Evolutionary conservation across 257 asterid genomes (phyloP).

Genomic region (Eucommia ulmoides): DNA sequence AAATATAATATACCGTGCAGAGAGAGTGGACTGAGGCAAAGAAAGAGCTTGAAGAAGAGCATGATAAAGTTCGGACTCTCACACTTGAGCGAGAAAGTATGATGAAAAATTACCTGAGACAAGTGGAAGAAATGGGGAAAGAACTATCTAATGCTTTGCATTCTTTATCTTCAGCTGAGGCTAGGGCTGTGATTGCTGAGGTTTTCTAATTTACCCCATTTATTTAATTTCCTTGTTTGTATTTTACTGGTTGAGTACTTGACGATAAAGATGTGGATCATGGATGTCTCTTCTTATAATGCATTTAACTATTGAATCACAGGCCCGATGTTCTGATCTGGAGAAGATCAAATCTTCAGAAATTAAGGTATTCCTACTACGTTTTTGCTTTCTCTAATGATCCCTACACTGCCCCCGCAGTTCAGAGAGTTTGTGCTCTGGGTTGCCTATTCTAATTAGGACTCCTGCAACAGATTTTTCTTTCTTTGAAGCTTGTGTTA

Average conservation of each 20-base stretch:
- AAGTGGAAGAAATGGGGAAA: conserved; percentile 56
- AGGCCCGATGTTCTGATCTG: conserved; percentile 70
- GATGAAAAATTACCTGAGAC: conserved; percentile 42
- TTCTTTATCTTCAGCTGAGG: conserved; percentile 63
- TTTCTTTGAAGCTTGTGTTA: no score
- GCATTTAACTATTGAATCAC: conserved; percentile 12
- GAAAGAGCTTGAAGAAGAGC: conserved; percentile 75
- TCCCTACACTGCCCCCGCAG: no score
- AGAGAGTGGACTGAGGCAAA: conserved; percentile 95
- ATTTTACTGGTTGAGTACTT: neutral
- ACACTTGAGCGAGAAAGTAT: conserved; percentile 50
- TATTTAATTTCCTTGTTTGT: conserved; percentile 1
- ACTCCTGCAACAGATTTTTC: no score
- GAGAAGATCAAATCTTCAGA: conserved; percentile 47
- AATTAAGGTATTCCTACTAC: conserved; percentile 45
- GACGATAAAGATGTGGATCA: neutral
- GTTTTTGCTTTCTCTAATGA: no score
- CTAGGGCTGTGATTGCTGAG: conserved; percentile 87
- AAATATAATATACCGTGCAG: conserved; percentile 23
- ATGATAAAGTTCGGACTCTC: conserved; percentile 54
- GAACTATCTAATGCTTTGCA: conserved; percentile 50
- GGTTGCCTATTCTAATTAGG: no score
- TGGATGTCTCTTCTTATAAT: conserved; percentile 2
- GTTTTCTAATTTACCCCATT: conserved; percentile 16
- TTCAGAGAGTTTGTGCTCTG: no score